Evolutionary conservation across 2,329 filamentous ascomycete genomes (phyloP), one percentile per base, ranked within the genome.

Genomic region (Sarocladiaceae sp.): DNA sequence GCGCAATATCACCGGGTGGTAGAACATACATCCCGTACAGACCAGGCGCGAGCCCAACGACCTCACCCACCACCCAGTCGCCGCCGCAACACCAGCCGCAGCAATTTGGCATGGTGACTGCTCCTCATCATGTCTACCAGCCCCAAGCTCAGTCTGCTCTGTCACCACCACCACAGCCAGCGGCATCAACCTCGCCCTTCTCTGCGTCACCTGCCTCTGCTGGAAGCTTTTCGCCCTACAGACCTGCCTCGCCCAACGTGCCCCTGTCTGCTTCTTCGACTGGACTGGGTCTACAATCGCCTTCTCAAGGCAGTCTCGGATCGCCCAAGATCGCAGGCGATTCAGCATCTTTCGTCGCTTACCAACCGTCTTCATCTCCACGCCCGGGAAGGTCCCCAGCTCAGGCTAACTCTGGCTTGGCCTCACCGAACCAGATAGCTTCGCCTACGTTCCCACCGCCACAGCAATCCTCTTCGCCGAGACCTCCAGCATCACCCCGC

Each of bases 41-140:
- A 33, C 66, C 64, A 52, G 26, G 36, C 50, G 44, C 44, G 8
- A 48, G 44, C 17, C 23, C 44, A 26, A 48, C 44, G n/a, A n/a
- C 54, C 23, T 50, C 48, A 23, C 52, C 57, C 18, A 33, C 53
- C 3, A 23, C 31, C 20, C 37, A 23, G 28, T 44, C 49, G 22
- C 55, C 54, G 20, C 31, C n/a, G 10, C 31, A 10, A 15, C 29
- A 37, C 11, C 33, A 23, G 23, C 29, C 36, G 18, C 53, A 25
- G 26, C 25, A 56, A 20, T 55, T 59, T 47, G 49, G 54, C 10
- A 12, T 31, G 7, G 60, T 52, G 12, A 53, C 53, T 35, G 52
- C 59, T 28, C 54, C 62, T 18, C 63, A 64, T 51, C 60, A 62
- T 22, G 55, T 58, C 31, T 53, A 62, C 44, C 52, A 50, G 26